Percentiles rank a stretch among this genome's conserved stretches.
Conservation (phyloP, 805 yeast genomes). For the Lipomyces yamanashiensis region DNA sequence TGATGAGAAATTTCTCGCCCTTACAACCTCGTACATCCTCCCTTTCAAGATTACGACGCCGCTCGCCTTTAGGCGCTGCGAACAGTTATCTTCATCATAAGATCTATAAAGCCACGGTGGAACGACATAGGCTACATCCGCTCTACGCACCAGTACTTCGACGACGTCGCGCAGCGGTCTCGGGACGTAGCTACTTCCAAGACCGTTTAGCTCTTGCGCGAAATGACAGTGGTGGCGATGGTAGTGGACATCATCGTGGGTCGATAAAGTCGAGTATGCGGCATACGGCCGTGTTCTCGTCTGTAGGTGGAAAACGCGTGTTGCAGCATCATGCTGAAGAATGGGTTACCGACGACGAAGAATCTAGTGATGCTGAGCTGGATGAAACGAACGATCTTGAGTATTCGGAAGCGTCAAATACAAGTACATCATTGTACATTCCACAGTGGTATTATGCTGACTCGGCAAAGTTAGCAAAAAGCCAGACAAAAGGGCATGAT, state of each 20-base stretch:
- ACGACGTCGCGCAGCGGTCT: background rate
- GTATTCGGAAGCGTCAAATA: background rate
- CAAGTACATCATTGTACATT: background rate
- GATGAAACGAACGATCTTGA: background rate
- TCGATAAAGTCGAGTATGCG: background rate
- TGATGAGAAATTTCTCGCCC: slow-evolving; percentile 10
- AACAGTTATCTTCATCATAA: background rate
- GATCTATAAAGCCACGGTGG: background rate
- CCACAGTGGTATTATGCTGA: background rate
- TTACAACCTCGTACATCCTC: slow-evolving; percentile 8
- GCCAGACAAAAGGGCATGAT: too few species aligned
- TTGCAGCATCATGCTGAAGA: background rate
- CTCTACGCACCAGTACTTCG: background rate
- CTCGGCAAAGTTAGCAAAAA: background rate
- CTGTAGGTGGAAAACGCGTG: background rate
- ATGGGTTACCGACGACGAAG: slow-evolving; percentile 15
- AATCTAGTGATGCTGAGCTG: background rate
- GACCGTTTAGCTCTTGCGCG: background rate
- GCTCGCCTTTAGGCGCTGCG: background rate
- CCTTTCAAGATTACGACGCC: background rate
- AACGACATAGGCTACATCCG: background rate
- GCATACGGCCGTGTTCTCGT: background rate
- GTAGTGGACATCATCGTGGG: background rate
- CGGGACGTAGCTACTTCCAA: background rate
- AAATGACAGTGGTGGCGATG: background rate